Evolutionary conservation across 140 eudicot species (phyloP).

Genomic region (Oenanthe javanica): DNA sequence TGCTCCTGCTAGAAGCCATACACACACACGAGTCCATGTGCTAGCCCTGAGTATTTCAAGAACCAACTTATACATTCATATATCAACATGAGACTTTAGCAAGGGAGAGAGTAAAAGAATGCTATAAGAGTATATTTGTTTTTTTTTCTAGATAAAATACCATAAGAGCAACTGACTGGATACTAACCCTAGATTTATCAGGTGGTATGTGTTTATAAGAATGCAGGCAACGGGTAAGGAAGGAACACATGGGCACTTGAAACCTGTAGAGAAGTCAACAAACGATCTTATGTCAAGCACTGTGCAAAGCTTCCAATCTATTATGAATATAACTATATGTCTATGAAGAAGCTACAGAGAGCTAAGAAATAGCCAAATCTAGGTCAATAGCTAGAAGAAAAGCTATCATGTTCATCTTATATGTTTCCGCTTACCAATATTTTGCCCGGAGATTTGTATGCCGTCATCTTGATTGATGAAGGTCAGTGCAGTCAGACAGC

Average conservation of each 20-base stretch:
- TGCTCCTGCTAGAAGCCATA: conserved; percentile 14
- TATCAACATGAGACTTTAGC: background rate
- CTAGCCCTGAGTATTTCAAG: conserved; percentile 2
- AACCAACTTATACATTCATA: background rate
- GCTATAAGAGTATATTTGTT: background rate
- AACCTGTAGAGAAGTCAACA: conserved; percentile 38
- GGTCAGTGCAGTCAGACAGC: conserved; percentile 43
- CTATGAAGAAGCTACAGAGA: background rate
- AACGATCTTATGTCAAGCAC: background rate
- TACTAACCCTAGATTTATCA: conserved; percentile 78
- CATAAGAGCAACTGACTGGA: background rate
- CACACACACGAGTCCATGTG: conserved; percentile 7
- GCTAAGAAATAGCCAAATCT: background rate
- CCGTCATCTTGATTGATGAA: conserved; percentile 54
- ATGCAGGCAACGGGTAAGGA: conserved; percentile 74
- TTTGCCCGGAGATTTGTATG: conserved; percentile 41
- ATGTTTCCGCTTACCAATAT: conserved; percentile 37
- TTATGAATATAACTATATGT: background rate
- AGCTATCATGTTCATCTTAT: background rate
- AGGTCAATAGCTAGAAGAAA: background rate
- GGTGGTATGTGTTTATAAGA: conserved; percentile 74
- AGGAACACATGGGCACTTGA: conserved; percentile 81
- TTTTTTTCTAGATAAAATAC: background rate
- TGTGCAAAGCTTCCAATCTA: background rate
- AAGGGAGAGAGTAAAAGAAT: background rate